Evolutionary conservation across 2,329 filamentous ascomycete species (phyloP).

Genomic region (Zopfia rhizophila): DNA sequence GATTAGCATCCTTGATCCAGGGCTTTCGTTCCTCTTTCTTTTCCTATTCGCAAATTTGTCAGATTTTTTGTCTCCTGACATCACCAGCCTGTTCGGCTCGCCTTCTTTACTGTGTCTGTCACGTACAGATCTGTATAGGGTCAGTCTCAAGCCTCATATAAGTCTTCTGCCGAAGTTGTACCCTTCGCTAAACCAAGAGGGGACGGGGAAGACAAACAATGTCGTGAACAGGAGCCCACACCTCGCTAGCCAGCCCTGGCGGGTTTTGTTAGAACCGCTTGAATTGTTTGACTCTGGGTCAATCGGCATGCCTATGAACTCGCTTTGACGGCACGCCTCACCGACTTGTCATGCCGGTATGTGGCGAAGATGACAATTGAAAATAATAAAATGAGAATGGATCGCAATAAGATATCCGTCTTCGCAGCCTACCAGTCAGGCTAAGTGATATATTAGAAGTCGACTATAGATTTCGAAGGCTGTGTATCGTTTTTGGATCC

Average conservation of each 20-base stretch:
- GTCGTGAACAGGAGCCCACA: slow-evolving; percentile 37
- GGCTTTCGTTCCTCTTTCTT: no score
- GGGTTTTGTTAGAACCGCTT: slow-evolving; percentile 36
- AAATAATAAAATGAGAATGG: slow-evolving; percentile 14
- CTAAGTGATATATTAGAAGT: slow-evolving; percentile 12
- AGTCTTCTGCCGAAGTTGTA: slow-evolving; percentile 15
- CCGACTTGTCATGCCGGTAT: slow-evolving; percentile 34
- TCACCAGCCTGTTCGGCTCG: slow-evolving; percentile 34
- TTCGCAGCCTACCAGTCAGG: slow-evolving; percentile 27
- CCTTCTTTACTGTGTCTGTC: slow-evolving; percentile 35
- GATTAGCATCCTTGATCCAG: no score
- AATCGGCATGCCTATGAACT: slow-evolving; percentile 42
- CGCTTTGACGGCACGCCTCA: slow-evolving; percentile 28
- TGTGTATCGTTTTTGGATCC: slow-evolving; percentile 30
- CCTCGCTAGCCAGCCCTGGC: slow-evolving; percentile 38
- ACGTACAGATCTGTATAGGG: slow-evolving; percentile 42
- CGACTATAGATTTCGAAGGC: slow-evolving; percentile 18
- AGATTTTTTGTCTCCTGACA: slow-evolving; percentile 45
- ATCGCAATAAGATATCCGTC: slow-evolving; percentile 17
- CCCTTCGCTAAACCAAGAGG: background rate
- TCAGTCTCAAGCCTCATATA: slow-evolving; percentile 1
- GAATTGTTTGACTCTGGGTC: slow-evolving; percentile 37
- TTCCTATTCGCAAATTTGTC: no score
- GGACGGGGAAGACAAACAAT: slow-evolving; percentile 32
- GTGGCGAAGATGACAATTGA: slow-evolving; percentile 12